Evolutionary conservation across 441 rosid species (phyloP).

Genomic region (Theobroma grandiflorum): DNA sequence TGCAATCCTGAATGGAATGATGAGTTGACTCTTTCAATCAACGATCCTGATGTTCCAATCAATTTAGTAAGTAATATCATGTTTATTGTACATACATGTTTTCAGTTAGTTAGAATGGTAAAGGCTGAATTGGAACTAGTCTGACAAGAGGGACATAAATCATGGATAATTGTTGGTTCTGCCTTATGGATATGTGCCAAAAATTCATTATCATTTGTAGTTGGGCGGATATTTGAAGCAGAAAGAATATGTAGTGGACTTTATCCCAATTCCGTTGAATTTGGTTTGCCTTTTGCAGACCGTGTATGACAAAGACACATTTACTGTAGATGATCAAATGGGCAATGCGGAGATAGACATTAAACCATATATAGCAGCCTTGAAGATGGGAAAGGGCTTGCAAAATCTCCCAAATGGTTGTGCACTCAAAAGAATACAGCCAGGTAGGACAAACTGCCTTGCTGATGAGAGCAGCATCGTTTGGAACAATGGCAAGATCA

Average conservation of each 20-base stretch:
- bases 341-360: conserved; percentile 59
- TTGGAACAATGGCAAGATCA: conserved; percentile 50
- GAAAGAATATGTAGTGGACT: background rate
- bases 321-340: conserved; percentile 65
- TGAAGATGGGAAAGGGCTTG: conserved; percentile 51
- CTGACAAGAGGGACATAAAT: background rate
- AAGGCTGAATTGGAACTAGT: background rate
- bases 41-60: conserved; percentile 47
- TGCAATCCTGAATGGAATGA: conserved; percentile 75
- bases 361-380: conserved; percentile 50
- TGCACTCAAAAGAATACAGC: conserved; percentile 47
- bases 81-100: background rate
- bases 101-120: background rate
- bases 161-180: background rate
- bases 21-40: conserved; percentile 57
- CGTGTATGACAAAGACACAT: conserved; percentile 63
- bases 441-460: conserved; percentile 44
- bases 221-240: background rate
- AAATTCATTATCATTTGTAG: background rate
- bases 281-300: conserved; percentile 32
- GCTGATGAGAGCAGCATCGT: conserved; percentile 53
- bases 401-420: conserved; percentile 47
- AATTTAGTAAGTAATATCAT: conserved; percentile 48
- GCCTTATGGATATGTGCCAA: background rate
- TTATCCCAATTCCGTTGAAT: background rate